Conservation (phyloP, 225 moss, liverwort and hornwort species). For the Anthoceros angustus region DNA sequence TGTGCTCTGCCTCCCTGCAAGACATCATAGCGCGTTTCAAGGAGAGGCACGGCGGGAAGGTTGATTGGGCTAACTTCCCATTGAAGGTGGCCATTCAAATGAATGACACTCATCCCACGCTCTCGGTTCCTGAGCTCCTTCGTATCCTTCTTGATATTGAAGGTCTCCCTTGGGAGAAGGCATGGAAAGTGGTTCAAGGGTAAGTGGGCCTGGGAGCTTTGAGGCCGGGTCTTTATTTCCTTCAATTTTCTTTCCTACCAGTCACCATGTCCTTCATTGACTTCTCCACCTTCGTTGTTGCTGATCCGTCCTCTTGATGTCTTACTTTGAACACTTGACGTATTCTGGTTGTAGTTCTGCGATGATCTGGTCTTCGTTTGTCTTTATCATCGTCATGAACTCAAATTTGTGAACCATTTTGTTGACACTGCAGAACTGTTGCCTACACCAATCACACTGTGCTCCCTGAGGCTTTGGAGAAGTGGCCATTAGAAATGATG, state of each 20-base stretch:
- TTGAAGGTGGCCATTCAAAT: slow-evolving; percentile 91
- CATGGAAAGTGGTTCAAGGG: slow-evolving; percentile 93
- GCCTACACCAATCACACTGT: slow-evolving; percentile 96
- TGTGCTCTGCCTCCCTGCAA: slow-evolving; percentile 96
- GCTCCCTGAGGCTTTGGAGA: slow-evolving; percentile 83
- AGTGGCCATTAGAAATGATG: slow-evolving; percentile 63
- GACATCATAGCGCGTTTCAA: slow-evolving; percentile 75
- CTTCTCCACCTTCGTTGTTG: neutral
- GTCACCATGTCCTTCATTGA: neutral
- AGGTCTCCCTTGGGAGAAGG: slow-evolving; percentile 60
- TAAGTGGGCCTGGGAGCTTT: slow-evolving; percentile 16
- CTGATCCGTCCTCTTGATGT: neutral
- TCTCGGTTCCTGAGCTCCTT: slow-evolving; percentile 79
- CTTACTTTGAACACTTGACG: neutral
- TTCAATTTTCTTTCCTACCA: neutral
- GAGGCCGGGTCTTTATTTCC: neutral
- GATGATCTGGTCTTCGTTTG: neutral
- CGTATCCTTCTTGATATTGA: slow-evolving; percentile 69
- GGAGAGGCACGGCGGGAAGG: slow-evolving; percentile 49
- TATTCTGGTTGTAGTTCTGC: neutral
- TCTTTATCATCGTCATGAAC: neutral
- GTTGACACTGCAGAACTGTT: slow-evolving; percentile 42
- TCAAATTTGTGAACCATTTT: neutral
- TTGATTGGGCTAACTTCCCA: slow-evolving; percentile 58
- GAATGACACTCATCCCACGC: slow-evolving; percentile 94